Percentiles rank a stretch among this genome's conserved stretches.
Evolutionary conservation across 208 protist species (phyloP).

Genomic region (Acanthamoeba healyi): DNA sequence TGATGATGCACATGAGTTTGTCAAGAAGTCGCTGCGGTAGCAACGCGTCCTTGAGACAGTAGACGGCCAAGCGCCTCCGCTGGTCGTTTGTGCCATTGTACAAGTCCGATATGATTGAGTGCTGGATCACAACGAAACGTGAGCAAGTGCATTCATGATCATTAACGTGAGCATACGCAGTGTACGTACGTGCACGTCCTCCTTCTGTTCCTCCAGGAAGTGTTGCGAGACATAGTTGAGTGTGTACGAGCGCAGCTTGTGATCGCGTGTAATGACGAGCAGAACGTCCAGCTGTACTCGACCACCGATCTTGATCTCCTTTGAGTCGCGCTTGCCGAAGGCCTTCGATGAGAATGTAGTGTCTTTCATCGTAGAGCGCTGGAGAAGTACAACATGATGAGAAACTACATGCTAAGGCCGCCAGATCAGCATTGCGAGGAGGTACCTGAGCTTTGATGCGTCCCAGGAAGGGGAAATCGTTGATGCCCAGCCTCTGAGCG

Average conservation of each 20-base stretch:
- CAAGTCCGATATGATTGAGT: slow-evolving; percentile 91
- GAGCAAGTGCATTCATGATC: too few relatives aligned
- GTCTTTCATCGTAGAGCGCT: slow-evolving; percentile 91
- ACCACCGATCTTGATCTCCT: slow-evolving; percentile 97
- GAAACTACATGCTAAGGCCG: too few relatives aligned
- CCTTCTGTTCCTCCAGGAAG: slow-evolving; percentile 99
- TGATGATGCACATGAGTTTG: slow-evolving; percentile 98
- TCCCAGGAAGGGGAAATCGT: slow-evolving; percentile 66
- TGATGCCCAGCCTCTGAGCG: slow-evolving; percentile 91
- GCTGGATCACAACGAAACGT: too few relatives aligned
- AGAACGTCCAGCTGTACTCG: slow-evolving; percentile 97
- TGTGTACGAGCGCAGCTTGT: slow-evolving; percentile 99
- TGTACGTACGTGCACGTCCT: slow-evolving; percentile 96
- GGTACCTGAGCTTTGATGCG: slow-evolving; percentile 14
- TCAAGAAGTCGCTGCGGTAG: slow-evolving; percentile 97
- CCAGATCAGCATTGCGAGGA: too few relatives aligned
- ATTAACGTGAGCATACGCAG: too few relatives aligned
- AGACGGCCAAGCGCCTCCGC: slow-evolving; percentile 97
- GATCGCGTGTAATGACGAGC: slow-evolving; percentile 96
- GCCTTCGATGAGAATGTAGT: slow-evolving; percentile 98
- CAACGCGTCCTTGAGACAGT: slow-evolving; percentile 98
- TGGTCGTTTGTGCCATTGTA: slow-evolving; percentile 97
- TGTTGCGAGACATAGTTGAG: slow-evolving; percentile 98
- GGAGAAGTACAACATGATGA: too few relatives aligned
- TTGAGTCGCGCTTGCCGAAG: slow-evolving; percentile 98